A percentile compares a stretch with the other conserved stretches of the same genome.
phyloP scores from a whole-genome alignment of 164 flowering plant species.

The Piper betle region DNA sequence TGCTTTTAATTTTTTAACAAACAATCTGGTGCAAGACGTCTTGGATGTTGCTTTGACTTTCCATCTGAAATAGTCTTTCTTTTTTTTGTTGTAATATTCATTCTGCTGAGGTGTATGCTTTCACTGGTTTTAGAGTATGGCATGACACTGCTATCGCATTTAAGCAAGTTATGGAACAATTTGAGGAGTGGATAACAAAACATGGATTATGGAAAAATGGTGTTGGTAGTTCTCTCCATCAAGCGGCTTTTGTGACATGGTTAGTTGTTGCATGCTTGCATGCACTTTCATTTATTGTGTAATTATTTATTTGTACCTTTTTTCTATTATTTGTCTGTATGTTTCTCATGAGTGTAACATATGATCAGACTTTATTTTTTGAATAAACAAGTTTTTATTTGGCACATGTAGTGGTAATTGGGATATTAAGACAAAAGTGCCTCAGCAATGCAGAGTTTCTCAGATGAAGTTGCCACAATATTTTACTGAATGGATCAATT shows the following conservation, averaged over 20 bases:
- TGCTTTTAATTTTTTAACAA: neutral
- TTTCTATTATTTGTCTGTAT: neutral
- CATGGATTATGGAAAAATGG: constrained; percentile 57
- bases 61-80: neutral
- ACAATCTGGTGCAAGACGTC: neutral
- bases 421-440: constrained; percentile 92
- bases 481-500: constrained; percentile 94
- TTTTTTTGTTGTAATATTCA: too few species aligned
- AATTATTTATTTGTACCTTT: too few species aligned
- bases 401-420: constrained; percentile 66
- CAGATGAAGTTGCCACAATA: constrained; percentile 56
- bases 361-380: neutral
- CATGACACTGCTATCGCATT: constrained; percentile 89
- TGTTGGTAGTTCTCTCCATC: constrained; percentile 32
- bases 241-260: constrained; percentile 98
- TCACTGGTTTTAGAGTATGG: constrained; percentile 61
- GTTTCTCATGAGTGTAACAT: neutral
- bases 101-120: neutral
- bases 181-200: constrained; percentile 64
- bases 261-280: constrained; percentile 12
- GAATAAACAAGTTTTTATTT: neutral
- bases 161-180: constrained; percentile 56
- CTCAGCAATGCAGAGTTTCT: constrained; percentile 76
- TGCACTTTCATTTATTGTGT: too few species aligned
- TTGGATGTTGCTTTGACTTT: too few species aligned